Conservation (phyloP, 257 asterid species). For the Echium plantagineum region DNA sequence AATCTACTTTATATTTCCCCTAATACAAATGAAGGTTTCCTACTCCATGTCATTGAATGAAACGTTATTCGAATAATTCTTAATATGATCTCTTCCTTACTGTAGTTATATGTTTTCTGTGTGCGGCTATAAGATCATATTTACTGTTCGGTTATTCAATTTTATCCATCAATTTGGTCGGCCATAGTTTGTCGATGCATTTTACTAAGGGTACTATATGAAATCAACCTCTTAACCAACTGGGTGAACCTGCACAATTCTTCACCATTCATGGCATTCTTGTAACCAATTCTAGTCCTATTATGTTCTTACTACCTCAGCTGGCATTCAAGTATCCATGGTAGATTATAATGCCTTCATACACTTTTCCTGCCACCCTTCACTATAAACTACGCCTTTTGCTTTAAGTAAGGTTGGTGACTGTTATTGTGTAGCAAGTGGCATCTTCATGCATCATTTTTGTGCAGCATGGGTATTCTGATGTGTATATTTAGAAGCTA, state of each 20-base stretch:
- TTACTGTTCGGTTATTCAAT: not conserved
- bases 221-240: too few relatives aligned
- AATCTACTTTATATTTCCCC: not conserved
- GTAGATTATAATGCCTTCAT: too few relatives aligned
- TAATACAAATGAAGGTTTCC: not conserved
- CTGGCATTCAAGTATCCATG: too few relatives aligned
- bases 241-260: too few relatives aligned
- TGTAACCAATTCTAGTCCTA: too few relatives aligned
- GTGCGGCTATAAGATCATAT: not conserved
- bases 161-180: too few relatives aligned
- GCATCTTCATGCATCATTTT: not conserved
- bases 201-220: too few relatives aligned
- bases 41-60: not conserved
- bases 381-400: not conserved
- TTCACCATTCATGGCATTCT: too few relatives aligned
- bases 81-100: not conserved
- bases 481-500: not conserved
- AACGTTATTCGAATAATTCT: too few relatives aligned
- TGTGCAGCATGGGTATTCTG: not conserved
- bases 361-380: too few relatives aligned
- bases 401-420: not conserved
- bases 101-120: not conserved
- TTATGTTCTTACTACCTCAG: too few relatives aligned
- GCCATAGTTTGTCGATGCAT: not conserved
- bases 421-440: not conserved